Evolutionary conservation across 805 yeast species (phyloP).

Genomic region (Saccharomyces mikatae): DNA sequence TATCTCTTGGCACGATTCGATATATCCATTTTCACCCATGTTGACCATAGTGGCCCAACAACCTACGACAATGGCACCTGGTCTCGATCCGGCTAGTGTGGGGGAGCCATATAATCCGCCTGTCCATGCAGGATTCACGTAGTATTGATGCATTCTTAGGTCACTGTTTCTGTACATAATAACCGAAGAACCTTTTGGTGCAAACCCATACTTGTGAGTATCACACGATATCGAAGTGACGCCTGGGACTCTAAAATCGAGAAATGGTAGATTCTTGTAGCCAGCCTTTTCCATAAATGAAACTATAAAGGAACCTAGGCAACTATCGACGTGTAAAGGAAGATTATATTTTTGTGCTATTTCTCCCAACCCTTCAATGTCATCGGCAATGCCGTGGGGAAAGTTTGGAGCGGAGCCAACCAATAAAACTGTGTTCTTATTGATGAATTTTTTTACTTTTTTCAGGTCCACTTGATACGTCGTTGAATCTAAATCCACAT

Average conservation of each 20-base stretch:
- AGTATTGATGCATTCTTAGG: conserved; percentile 76
- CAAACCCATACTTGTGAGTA: conserved; percentile 98
- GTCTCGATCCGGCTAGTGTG: conserved; percentile 92
- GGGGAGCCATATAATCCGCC: conserved; percentile 97
- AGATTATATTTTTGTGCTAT: conserved; percentile 55
- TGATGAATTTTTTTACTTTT: conserved; percentile 58
- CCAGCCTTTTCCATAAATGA: conserved; percentile 69
- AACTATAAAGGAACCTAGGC: conserved; percentile 87
- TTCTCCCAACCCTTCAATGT: conserved; percentile 62
- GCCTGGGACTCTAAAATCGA: conserved; percentile 82
- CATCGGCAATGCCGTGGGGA: conserved; percentile 94
- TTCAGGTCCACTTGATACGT: conserved; percentile 60
- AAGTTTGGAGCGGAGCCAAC: conserved; percentile 95
- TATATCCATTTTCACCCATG: conserved; percentile 81
- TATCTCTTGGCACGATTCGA: conserved; percentile 55
- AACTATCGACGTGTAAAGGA: conserved; percentile 92
- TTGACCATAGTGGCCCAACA: conserved; percentile 91
- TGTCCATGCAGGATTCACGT: conserved; percentile 73
- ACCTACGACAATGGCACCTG: conserved; percentile 96
- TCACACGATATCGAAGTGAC: conserved; percentile 99
- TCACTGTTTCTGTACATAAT: conserved; percentile 74
- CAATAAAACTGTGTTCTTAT: conserved; percentile 69
- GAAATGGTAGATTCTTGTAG: conserved; percentile 35
- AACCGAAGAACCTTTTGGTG: conserved; percentile 92
- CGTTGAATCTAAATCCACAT: conserved; percentile 64